Percentiles rank a stretch among this genome's conserved stretches.
Evolutionary conservation across 2,329 filamentous ascomycete species (phyloP).

Genomic region (Ophiocordyceps unilateralis): DNA sequence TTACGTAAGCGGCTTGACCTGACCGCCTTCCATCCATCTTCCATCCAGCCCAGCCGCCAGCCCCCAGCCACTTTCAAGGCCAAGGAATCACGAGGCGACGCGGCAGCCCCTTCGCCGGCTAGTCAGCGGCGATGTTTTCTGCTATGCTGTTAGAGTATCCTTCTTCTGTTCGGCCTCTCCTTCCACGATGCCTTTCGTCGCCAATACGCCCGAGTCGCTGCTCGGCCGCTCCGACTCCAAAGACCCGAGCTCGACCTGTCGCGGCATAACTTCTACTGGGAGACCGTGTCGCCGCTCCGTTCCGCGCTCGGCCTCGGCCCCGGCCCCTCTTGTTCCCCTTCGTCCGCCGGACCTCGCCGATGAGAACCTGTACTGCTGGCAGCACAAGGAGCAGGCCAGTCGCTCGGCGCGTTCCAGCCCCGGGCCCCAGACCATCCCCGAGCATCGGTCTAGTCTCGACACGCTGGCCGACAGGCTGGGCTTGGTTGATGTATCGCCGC

Average conservation of each 20-base stretch:
- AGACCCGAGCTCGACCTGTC: slow-evolving; percentile 69
- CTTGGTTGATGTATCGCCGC: slow-evolving; percentile 42
- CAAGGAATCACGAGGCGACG: no score
- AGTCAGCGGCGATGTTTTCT: background rate
- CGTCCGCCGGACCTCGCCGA: slow-evolving; percentile 30
- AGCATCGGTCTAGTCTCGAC: slow-evolving; percentile 64
- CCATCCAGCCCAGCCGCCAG: no score
- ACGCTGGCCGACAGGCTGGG: slow-evolving; percentile 69
- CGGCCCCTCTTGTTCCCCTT: no score
- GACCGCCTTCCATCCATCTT: no score
- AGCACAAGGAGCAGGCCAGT: slow-evolving; percentile 76
- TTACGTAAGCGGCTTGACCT: no score
- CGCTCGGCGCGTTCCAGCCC: slow-evolving; percentile 27
- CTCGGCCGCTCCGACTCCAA: slow-evolving; percentile 70
- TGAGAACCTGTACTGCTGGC: slow-evolving; percentile 71
- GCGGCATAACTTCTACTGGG: slow-evolving; percentile 71
- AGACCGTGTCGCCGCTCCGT: slow-evolving; percentile 65
- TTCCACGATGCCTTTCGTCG: slow-evolving; percentile 21
- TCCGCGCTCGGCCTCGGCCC: slow-evolving; percentile 15
- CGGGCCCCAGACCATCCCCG: slow-evolving; percentile 36
- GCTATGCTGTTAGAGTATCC: background rate
- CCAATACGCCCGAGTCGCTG: slow-evolving; percentile 60
- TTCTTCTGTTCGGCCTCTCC: no score
- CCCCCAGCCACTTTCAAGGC: no score
- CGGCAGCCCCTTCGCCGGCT: no score